A percentile compares a stretch with the other conserved stretches of the same genome.
Evolutionary conservation across 2,329 filamentous ascomycete genomes (phyloP).

Genomic region (Parafenestella ontariensis): DNA sequence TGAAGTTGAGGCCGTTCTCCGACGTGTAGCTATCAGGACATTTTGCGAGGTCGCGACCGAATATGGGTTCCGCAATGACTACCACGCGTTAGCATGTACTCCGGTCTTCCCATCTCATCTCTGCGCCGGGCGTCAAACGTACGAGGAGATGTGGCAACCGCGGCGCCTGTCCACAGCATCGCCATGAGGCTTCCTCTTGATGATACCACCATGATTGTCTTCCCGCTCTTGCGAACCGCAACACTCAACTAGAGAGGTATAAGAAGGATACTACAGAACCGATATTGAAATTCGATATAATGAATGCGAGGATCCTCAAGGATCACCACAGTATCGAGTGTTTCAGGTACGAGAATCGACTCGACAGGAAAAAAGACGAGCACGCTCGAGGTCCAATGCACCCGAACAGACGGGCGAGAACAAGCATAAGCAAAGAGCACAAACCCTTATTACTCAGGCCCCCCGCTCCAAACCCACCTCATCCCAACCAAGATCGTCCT

Average conservation of each 20-base stretch:
- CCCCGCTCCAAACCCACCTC: not conserved
- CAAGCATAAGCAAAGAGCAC: no score
- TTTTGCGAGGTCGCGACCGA: slow-evolving; percentile 16
- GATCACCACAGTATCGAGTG: not conserved
- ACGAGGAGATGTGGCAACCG: slow-evolving; percentile 32
- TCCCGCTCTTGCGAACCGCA: not conserved
- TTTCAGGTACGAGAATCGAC: no score
- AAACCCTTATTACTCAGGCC: no score
- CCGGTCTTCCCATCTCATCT: not conserved
- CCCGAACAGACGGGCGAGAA: no score
- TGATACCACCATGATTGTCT: slow-evolving; percentile 7
- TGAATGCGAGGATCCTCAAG: not conserved
- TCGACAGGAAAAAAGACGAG: not conserved
- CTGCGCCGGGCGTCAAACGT: slow-evolving; percentile 9
- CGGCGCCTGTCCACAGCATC: slow-evolving; percentile 28
- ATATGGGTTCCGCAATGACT: slow-evolving; percentile 26
- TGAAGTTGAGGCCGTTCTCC: slow-evolving; percentile 41
- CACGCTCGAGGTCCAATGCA: not conserved
- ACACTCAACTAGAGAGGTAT: not conserved
- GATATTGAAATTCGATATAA: not conserved
- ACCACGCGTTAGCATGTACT: slow-evolving; percentile 15
- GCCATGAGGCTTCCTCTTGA: slow-evolving; percentile 20
- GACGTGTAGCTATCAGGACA: slow-evolving; percentile 34
- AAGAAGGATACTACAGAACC: not conserved
- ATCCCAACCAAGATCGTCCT: slow-evolving; percentile 2